These are phyloP conservation scores for Akanthomyces uredinophilus DNA, from an alignment of 2,329 filamentous ascomycete genomes.

Conservation along the genomic window DNA sequence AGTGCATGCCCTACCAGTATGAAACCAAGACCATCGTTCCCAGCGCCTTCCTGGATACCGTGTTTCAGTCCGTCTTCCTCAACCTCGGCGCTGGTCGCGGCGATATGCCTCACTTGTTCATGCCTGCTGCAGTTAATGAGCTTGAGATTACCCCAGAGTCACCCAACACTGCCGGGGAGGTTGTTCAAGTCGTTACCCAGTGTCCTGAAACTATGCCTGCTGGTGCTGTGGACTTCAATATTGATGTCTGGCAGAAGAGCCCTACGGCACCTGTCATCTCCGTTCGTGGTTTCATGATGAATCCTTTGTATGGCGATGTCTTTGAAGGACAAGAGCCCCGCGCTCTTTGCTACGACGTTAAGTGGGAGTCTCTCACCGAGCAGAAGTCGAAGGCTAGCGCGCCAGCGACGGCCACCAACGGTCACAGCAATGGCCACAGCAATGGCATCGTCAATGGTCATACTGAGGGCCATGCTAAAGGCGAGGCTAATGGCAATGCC, in stretches of 20 bases:
- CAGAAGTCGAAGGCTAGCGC: neutral
- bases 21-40: conserved; percentile 41
- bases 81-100: conserved; percentile 31
- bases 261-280: conserved; percentile 28
- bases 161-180: conserved; percentile 24
- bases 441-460: conserved; percentile 10
- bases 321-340: conserved; percentile 19
- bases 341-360: conserved; percentile 38
- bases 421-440: conserved; percentile 6
- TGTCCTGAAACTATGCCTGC: conserved; percentile 20
- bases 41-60: conserved; percentile 41
- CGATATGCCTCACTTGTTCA: conserved; percentile 30
- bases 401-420: conserved; percentile 2
- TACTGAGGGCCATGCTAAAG: neutral
- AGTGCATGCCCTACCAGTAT: conserved; percentile 39
- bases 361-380: conserved; percentile 36
- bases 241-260: conserved; percentile 28
- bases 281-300: conserved; percentile 34
- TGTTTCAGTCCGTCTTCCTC: conserved; percentile 37
- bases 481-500: neutral
- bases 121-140: conserved; percentile 30
- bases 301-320: conserved; percentile 35
- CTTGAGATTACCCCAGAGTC: conserved; percentile 25
- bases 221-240: conserved; percentile 28
- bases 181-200: conserved; percentile 24